Conservation (phyloP, 2,329 filamentous ascomycete genomes). For the Apiospora marii region DNA sequence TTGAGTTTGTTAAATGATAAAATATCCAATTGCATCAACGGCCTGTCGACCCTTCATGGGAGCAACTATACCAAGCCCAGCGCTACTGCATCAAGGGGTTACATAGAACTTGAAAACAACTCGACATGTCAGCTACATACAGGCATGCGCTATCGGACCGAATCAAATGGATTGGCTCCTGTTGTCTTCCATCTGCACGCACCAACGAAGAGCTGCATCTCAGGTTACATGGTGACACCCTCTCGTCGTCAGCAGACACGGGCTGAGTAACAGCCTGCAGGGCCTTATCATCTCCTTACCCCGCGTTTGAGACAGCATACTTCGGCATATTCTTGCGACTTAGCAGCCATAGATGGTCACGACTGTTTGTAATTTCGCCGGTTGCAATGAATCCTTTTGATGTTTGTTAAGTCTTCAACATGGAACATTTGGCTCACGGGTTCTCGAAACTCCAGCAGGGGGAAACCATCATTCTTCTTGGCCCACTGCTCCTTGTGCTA, state of each 20-base stretch:
- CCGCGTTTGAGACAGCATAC: not conserved
- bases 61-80: too few species aligned
- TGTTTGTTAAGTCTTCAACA: not conserved
- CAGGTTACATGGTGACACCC: not conserved
- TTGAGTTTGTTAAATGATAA: too few species aligned
- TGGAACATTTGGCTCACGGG: not conserved
- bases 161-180: not conserved
- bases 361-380: not conserved
- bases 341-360: not conserved
- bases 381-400: not conserved
- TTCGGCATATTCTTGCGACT: not conserved
- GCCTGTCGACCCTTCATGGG: too few species aligned
- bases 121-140: too few species aligned
- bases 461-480: not conserved
- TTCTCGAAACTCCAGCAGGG: not conserved
- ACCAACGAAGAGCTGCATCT: not conserved
- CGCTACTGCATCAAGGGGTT: too few species aligned
- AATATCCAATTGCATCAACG: too few species aligned
- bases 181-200: not conserved
- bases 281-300: not conserved
- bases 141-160: too few species aligned
- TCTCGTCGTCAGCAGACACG: not conserved
- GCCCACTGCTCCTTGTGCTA: not conserved
- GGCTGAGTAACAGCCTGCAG: not conserved
- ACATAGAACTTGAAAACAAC: too few species aligned